Percentiles rank a stretch among this genome's conserved stretches.
Conservation (phyloP, 805 yeast species). For the Zygoascus bituminiphila region DNA sequence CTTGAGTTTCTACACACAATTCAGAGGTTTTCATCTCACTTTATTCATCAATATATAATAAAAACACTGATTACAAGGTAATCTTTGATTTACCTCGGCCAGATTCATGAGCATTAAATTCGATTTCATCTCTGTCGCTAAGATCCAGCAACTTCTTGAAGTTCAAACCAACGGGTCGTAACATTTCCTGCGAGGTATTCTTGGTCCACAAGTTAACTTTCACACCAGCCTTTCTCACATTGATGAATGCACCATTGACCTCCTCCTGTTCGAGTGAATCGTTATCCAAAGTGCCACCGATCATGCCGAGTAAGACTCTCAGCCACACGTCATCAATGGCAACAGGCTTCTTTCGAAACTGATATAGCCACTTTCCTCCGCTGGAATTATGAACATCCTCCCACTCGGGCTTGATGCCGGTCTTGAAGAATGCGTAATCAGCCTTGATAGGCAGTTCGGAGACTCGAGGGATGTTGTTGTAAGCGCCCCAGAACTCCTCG, state of each 20-base stretch:
- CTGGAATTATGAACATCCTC: conserved; percentile 79
- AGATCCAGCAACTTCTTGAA: conserved; percentile 80
- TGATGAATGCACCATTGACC: conserved; percentile 90
- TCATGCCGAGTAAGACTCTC: conserved; percentile 58
- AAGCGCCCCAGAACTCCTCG: conserved; percentile 98
- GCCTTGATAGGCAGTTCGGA: conserved; percentile 84
- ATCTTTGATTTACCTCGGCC: conserved; percentile 24
- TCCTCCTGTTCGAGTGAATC: conserved; percentile 73
- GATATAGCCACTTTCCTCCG: conserved; percentile 93
- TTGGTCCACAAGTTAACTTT: conserved; percentile 93
- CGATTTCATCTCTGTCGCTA: conserved; percentile 65
- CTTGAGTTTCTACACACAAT: too few species aligned
- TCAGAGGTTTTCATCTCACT: too few species aligned
- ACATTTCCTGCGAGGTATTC: conserved; percentile 50
- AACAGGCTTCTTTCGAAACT: conserved; percentile 22
- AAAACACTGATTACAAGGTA: conserved; percentile 8
- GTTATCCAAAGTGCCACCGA: conserved; percentile 91
- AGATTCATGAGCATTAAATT: conserved; percentile 60
- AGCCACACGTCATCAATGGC: conserved; percentile 84
- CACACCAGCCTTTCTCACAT: conserved; percentile 72
- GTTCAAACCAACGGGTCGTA: conserved; percentile 74
- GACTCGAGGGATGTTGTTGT: conserved; percentile 87
- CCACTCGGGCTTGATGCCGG: conserved; percentile 97
- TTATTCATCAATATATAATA: conserved; percentile 1
- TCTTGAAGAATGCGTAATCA: conserved; percentile 91